Evolutionary conservation across 345 rosid species (phyloP), one percentile per base, ranked within the genome.

Genomic region (Aquilaria sinensis): DNA sequence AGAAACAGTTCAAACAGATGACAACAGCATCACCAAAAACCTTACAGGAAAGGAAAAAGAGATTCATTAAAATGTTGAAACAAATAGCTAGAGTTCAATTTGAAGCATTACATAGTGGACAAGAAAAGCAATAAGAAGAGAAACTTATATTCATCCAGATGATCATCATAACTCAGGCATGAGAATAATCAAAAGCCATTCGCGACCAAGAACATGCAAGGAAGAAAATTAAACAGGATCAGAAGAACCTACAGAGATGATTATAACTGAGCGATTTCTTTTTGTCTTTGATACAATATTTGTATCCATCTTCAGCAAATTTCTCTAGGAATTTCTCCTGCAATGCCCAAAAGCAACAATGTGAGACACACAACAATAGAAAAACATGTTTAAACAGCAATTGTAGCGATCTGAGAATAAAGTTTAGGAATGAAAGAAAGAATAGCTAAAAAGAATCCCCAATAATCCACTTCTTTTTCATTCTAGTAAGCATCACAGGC

Each of bases 291-390:
- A 83, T 76, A 1, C 77, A 73, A 57, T 70, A 76, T 37, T 70
- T 65, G 71, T 84, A 83, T 5, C 81, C 90, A 64, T 88, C 94
- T 77, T 80, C 89, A 47, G 83, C 69, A 64, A 86, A 86, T 52
- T 78, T 74, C 31, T 79, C 81, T 10, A 93, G 70, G 66, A 93
- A 89, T 75, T 74, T 79, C 70, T 84, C 97, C 98, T 93, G 78
- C 71, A 76, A 47, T 63, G 32, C 56, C 46, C 63, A 64, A 67
- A 30, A 51, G 55, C 16, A 12, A 37, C 15, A 53, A 65, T 41
- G 58, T 33, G 12, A 53, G 6, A 10, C n/a, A 31, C 53, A 34
- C 4, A 48, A 2, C 56, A 32, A 46, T 14, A 2, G 15, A 67
- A 15, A 9, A 45, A 59, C 49, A 58, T 16, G 41, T 31, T 51